phyloP scores from a whole-genome alignment of 805 yeast species.

The Yarrowia keelungensis region DNA sequence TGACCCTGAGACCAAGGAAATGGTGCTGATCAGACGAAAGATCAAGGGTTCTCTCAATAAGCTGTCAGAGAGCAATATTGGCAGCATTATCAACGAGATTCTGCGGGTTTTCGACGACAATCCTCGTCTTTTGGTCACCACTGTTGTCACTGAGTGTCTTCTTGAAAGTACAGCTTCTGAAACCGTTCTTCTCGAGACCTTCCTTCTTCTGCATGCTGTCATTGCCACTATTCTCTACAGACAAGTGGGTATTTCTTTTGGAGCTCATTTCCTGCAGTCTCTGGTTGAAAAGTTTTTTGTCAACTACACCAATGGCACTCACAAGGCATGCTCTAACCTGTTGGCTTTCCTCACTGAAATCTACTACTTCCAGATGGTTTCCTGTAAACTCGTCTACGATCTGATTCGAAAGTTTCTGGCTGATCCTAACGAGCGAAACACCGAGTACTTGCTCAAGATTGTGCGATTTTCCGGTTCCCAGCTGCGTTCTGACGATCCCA shows the following conservation, averaged over 20 bases:
- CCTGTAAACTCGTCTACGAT: slow-evolving; percentile 79
- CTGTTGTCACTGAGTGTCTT: slow-evolving; percentile 66
- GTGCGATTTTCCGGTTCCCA: slow-evolving; percentile 81
- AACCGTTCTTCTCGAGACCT: slow-evolving; percentile 75
- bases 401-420: slow-evolving; percentile 60
- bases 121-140: slow-evolving; percentile 82
- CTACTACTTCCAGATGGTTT: slow-evolving; percentile 77
- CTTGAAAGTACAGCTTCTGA: slow-evolving; percentile 69
- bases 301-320: slow-evolving; percentile 43
- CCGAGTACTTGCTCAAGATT: slow-evolving; percentile 77
- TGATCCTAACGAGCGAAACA: slow-evolving; percentile 69
- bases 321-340: slow-evolving; percentile 66
- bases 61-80: slow-evolving; percentile 85
- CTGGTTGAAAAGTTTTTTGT: slow-evolving; percentile 73
- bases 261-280: slow-evolving; percentile 82
- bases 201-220: slow-evolving; percentile 80
- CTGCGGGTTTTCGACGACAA: slow-evolving; percentile 66
- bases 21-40: slow-evolving; percentile 60
- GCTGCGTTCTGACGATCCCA: slow-evolving; percentile 88
- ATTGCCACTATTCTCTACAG: slow-evolving; percentile 76
- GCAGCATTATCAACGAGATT: slow-evolving; percentile 71
- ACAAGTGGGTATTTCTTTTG: slow-evolving; percentile 84
- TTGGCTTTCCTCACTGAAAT: slow-evolving; percentile 76
- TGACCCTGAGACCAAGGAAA: slow-evolving; percentile 53
- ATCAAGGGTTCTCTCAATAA: slow-evolving; percentile 86